Conservation (phyloP, 495 filamentous ascomycete species). For the Aspergillus asperescens region DNA sequence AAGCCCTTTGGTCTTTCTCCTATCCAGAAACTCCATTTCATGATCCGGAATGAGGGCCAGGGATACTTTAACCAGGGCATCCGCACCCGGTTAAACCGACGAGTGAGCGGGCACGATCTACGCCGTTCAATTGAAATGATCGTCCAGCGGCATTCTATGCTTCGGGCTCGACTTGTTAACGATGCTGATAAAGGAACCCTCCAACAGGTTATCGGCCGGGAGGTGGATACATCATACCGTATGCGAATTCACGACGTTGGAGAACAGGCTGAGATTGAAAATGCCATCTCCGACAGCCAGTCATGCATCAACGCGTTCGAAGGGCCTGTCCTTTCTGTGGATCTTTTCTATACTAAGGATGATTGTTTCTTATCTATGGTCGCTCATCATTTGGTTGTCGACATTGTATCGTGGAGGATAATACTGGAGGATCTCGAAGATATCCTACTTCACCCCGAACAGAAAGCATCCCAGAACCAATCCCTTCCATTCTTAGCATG, state of each 20-base stretch:
- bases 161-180: constrained; percentile 58
- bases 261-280: constrained; percentile 25
- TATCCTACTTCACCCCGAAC: constrained; percentile 45
- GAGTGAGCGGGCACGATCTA: constrained; percentile 43
- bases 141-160: constrained; percentile 63
- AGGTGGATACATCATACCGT: constrained; percentile 36
- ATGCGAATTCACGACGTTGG: constrained; percentile 23
- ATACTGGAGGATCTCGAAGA: constrained; percentile 65
- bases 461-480: constrained; percentile 23
- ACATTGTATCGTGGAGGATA: constrained; percentile 65
- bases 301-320: constrained; percentile 38
- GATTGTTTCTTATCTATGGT: constrained; percentile 55
- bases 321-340: constrained; percentile 41
- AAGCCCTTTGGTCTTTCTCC: constrained; percentile 61
- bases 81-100: constrained; percentile 51
- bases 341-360: constrained; percentile 47
- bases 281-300: constrained; percentile 36
- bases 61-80: constrained; percentile 74
- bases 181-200: constrained; percentile 21
- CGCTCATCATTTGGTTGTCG: constrained; percentile 64
- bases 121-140: constrained; percentile 51
- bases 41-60: constrained; percentile 46
- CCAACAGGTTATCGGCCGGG: constrained; percentile 34
- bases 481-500: constrained; percentile 62
- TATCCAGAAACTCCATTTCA: constrained; percentile 67